phyloP scores from a whole-genome alignment of 73 alveolate genomes.

The Tetrahymena elliotti region DNA sequence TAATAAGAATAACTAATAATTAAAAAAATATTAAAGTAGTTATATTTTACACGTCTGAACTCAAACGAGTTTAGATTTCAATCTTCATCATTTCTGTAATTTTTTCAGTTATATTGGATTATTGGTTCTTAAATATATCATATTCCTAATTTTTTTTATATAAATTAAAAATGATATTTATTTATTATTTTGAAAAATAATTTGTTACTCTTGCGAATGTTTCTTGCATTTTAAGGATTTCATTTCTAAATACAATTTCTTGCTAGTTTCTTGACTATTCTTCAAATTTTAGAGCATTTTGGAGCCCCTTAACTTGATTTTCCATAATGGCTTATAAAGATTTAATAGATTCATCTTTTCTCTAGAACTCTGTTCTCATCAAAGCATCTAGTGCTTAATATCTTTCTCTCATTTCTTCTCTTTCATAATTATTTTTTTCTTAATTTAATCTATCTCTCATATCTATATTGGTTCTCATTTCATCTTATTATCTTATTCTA shows the following conservation, averaged over 20 bases:
- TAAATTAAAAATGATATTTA: not conserved
- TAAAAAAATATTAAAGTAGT: not conserved
- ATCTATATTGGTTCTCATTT: slow-evolving; percentile 1
- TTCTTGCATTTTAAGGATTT: slow-evolving; percentile 21
- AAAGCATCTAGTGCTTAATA: slow-evolving; percentile 7
- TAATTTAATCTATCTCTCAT: slow-evolving; percentile 19
- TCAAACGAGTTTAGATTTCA: slow-evolving; percentile 22
- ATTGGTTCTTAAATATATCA: slow-evolving; percentile 9
- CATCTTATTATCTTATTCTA: slow-evolving; percentile 18
- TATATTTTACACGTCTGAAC: slow-evolving; percentile 7
- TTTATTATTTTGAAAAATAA: not conserved
- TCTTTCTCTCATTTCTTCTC: slow-evolving; percentile 17
- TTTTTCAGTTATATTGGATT: slow-evolving; percentile 26
- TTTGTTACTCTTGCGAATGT: not conserved
- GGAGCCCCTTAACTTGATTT: slow-evolving; percentile 9
- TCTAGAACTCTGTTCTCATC: slow-evolving; percentile 7
- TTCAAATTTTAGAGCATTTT: slow-evolving; percentile 12
- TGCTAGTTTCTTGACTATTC: slow-evolving; percentile 18
- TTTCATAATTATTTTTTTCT: slow-evolving; percentile 25
- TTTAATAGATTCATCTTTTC: slow-evolving; percentile 22
- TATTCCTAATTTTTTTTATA: not conserved
- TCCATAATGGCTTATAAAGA: slow-evolving; percentile 9
- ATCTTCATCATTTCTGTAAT: slow-evolving; percentile 35
- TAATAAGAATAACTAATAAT: no score
- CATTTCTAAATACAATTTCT: slow-evolving; percentile 17